A percentile compares a stretch with the other conserved stretches of the same genome.
Conservation (phyloP, 1,284 basidiomycete species). For the Mycosarcoma maydis region DNA sequence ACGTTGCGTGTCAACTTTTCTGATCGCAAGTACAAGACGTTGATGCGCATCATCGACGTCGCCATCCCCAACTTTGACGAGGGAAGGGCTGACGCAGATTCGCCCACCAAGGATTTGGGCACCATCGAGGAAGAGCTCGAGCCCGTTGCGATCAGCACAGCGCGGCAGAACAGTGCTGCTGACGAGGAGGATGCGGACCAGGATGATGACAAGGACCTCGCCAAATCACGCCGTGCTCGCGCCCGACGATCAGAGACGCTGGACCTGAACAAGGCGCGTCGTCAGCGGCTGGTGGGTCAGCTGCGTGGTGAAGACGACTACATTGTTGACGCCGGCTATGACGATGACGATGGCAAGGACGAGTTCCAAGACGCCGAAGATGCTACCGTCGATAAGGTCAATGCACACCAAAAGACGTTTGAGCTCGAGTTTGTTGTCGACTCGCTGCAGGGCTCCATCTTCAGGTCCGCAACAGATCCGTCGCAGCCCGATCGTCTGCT, state of each 20-base stretch:
- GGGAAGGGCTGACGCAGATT: constrained; percentile 54
- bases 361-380: constrained; percentile 62
- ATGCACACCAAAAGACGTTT: constrained; percentile 81
- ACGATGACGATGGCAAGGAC: constrained; percentile 56
- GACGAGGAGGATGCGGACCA: constrained; percentile 12
- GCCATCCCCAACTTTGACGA: constrained; percentile 85
- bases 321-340: constrained; percentile 51
- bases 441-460: constrained; percentile 83
- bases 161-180: constrained; percentile 3
- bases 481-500: constrained; percentile 77
- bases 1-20: constrained; percentile 92
- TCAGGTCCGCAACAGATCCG: constrained; percentile 72
- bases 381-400: constrained; percentile 53
- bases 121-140: constrained; percentile 44
- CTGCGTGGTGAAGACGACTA: constrained; percentile 58
- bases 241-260: constrained; percentile 37
- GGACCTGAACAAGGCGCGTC: constrained; percentile 55
- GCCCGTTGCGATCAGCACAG: constrained; percentile 21
- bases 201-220: constrained; percentile 12
- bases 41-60: constrained; percentile 93
- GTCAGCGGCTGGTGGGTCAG: constrained; percentile 56
- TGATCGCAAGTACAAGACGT: constrained; percentile 91
- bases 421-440: constrained; percentile 91
- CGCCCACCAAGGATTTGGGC: constrained; percentile 30
- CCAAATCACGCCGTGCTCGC: constrained; percentile 19